Base-by-base conservation (phyloP, 208 protist species). In the Wallacemonas sp. region DNA sequence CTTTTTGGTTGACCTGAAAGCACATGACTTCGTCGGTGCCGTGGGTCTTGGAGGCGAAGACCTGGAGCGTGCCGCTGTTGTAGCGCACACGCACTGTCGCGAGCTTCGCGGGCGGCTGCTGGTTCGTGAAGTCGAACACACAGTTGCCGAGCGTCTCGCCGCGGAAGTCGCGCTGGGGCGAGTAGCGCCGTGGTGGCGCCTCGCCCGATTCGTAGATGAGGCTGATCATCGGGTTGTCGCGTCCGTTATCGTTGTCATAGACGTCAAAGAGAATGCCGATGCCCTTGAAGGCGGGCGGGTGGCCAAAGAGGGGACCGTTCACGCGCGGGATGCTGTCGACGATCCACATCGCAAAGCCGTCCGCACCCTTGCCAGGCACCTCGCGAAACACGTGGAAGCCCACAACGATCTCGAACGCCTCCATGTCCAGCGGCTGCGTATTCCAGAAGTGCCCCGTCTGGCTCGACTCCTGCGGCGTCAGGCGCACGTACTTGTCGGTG, bases 271-370 rank as follows among this genome's bases (percentile, higher is more conserved):
- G 26, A 39, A 97, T 72, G 16, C 83, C 92, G 32, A 94, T 61
- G 46, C 92, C 92, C 19, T 79, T 71, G 63, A 97, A 97, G 19
- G 72, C 69, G 41, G 54, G 26, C 1, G 85, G 68, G 17, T 79
- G 80, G 11, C 89, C 89, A 61, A 91, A 82, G 16, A 97, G 14
- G 0, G 73, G 61, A n/a, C 89, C 86, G n/a, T 78, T 76, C n/a
- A 32, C 29, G 44, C 26, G 60, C 2, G 74, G 76, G 2, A 49
- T 36, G 12, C 41, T 33, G 33, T 76, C 69, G 14, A 80, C 81
- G 32, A 95, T 64, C 90, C 92, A 97, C 36, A 97, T 21, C 17
- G 78, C 89, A 30, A 97, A 73, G 0, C 92, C 92, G 61, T 97
- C 92, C 8, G 83, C 88, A 21, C 73, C 81, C 17, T 55, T n/a